phyloP scores from a whole-genome alignment of 768 basidiomycete species.

The Dentipellis sp. region DNA sequence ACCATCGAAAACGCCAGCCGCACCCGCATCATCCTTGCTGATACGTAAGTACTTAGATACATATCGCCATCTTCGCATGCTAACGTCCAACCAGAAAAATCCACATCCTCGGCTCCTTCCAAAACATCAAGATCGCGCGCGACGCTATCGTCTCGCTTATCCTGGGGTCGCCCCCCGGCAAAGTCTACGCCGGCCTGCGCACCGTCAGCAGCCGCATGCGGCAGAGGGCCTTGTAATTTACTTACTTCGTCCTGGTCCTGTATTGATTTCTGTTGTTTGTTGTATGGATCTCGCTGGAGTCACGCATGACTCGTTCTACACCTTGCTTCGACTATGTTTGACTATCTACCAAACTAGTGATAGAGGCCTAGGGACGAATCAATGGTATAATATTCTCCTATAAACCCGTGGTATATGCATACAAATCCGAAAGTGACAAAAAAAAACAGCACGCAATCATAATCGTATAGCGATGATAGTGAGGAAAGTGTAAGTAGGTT shows the following conservation, averaged over 20 bases:
- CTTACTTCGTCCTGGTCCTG: not conserved
- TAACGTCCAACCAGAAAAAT: constrained; percentile 63
- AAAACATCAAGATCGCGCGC: constrained; percentile 95
- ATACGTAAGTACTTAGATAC: constrained; percentile 58
- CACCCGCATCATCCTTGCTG: constrained; percentile 96
- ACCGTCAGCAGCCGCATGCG: constrained; percentile 91
- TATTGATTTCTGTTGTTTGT: not conserved
- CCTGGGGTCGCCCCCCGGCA: constrained; percentile 90
- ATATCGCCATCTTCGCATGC: constrained; percentile 1
- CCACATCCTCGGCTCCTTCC: constrained; percentile 96
- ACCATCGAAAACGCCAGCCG: constrained; percentile 96
- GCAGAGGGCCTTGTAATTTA: constrained; percentile 67
- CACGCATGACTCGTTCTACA: too few species aligned
- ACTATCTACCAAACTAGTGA: too few species aligned
- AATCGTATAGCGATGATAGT: not conserved
- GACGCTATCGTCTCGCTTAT: constrained; percentile 95
- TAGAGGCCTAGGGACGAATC: too few species aligned
- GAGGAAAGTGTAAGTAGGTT: not conserved
- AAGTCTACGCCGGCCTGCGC: constrained; percentile 84
- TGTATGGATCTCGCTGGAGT: too few species aligned
- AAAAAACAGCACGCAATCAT: not conserved
- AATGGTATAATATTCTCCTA: too few species aligned
- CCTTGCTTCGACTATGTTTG: too few species aligned
- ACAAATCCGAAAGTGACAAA: not conserved
- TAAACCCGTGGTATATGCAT: too few species aligned